Percentiles rank a stretch among this genome's conserved stretches.
phyloP scores from a whole-genome alignment of 805 yeast species.

The Saccharomyces kudriavzevii region DNA sequence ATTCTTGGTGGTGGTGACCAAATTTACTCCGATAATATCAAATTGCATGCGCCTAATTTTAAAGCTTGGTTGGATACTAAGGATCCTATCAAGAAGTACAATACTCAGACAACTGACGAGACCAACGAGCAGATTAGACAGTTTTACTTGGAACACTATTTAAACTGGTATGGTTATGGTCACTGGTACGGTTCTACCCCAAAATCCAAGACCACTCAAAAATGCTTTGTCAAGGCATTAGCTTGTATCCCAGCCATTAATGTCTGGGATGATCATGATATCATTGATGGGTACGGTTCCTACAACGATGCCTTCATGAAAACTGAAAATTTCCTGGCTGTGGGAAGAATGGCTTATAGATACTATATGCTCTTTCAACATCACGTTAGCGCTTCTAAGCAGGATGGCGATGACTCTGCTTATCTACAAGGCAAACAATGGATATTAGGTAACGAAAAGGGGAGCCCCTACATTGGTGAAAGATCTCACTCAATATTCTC shows the following conservation, averaged over 20 bases:
- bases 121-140: slow-evolving; percentile 48
- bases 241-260: slow-evolving; percentile 81
- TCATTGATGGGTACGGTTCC: slow-evolving; percentile 93
- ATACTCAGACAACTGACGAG: slow-evolving; percentile 39
- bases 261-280: slow-evolving; percentile 91
- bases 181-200: slow-evolving; percentile 59
- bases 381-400: slow-evolving; percentile 47
- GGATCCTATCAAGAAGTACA: slow-evolving; percentile 39
- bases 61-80: slow-evolving; percentile 55
- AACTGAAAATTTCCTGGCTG: slow-evolving; percentile 54
- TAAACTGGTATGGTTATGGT: slow-evolving; percentile 87
- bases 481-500: slow-evolving; percentile 61
- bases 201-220: slow-evolving; percentile 57
- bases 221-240: slow-evolving; percentile 63
- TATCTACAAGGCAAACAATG: slow-evolving; percentile 44
- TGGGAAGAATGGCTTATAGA: slow-evolving; percentile 74
- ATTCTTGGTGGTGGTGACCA: slow-evolving; percentile 99
- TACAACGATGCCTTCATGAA: slow-evolving; percentile 70
- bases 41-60: slow-evolving; percentile 44
- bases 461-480: slow-evolving; percentile 61
- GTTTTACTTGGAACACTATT: slow-evolving; percentile 66
- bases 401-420: slow-evolving; percentile 21
- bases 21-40: slow-evolving; percentile 78
- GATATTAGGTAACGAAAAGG: slow-evolving; percentile 50
- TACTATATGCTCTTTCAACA: slow-evolving; percentile 92